phyloP scores from a whole-genome alignment of 2,329 filamentous ascomycete genomes.

The Ophioceras dolichostomum region DNA sequence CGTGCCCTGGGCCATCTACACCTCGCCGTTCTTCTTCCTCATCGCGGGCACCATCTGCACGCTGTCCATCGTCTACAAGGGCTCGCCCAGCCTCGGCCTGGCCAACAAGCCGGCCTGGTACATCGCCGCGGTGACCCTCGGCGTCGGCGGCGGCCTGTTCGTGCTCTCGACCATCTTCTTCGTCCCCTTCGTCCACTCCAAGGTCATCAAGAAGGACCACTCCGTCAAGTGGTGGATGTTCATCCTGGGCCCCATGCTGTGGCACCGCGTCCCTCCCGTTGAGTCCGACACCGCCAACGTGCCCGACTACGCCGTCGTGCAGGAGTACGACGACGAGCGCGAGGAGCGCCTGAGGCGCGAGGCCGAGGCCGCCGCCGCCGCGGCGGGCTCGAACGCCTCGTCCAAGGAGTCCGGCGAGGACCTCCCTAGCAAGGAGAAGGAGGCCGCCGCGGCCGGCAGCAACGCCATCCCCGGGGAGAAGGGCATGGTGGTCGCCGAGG shows the following conservation, averaged over 20 bases:
- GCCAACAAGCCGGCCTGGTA: constrained; percentile 56
- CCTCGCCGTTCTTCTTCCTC: constrained; percentile 65
- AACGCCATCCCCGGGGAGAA: constrained; percentile 24
- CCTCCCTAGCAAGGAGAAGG: constrained; percentile 11
- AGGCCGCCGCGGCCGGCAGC: constrained; percentile 7
- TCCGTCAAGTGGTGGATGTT: constrained; percentile 51
- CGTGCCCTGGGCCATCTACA: constrained; percentile 60
- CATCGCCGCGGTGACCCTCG: constrained; percentile 54
- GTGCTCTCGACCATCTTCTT: constrained; percentile 57
- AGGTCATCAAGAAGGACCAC: constrained; percentile 57
- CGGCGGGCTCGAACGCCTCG: constrained; percentile 7
- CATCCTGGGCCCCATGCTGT: constrained; percentile 50
- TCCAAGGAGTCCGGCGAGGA: constrained; percentile 13
- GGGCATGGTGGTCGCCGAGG: constrained; percentile 31
- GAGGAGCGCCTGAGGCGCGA: too few species aligned
- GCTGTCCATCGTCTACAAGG: constrained; percentile 71
- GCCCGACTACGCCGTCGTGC: constrained; percentile 67
- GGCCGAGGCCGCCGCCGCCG: constrained; percentile 13
- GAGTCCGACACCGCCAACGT: constrained; percentile 47
- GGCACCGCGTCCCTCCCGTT: constrained; percentile 41
- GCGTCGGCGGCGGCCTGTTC: constrained; percentile 46
- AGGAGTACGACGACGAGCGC: too few species aligned
- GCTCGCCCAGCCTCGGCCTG: constrained; percentile 55
- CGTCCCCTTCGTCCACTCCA: constrained; percentile 55
- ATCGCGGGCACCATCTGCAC: constrained; percentile 64